Evolutionary conservation across 164 flowering plant genomes (phyloP).

Genomic region (Vitis cinerea): DNA sequence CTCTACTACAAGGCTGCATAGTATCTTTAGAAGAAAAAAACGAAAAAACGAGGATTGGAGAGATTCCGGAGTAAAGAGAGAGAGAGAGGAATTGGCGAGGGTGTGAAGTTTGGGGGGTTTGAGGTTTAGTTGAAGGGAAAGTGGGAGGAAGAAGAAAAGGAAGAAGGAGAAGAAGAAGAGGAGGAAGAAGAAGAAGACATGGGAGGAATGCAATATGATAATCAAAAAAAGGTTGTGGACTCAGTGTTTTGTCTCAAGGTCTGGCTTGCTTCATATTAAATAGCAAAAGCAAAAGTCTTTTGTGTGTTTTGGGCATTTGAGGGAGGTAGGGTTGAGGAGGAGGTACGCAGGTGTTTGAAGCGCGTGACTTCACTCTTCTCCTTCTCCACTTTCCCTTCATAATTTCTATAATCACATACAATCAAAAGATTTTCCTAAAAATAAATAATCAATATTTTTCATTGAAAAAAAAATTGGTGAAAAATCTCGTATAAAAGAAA

Average conservation of each 20-base stretch:
- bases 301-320: background rate
- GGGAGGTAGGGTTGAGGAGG: too few species aligned
- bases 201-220: too few species aligned
- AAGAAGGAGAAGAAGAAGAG: background rate
- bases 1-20: conserved; percentile 32
- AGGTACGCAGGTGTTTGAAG: too few species aligned
- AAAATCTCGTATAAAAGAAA: too few species aligned
- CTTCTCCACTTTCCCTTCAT: background rate
- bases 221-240: too few species aligned
- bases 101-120: background rate
- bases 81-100: background rate
- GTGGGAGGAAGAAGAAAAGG: background rate
- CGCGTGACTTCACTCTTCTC: too few species aligned
- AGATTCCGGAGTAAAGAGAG: background rate
- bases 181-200: too few species aligned
- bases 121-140: background rate
- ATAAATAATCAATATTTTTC: too few species aligned
- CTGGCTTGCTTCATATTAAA: background rate
- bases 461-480: too few species aligned
- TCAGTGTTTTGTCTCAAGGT: background rate
- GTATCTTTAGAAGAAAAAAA: background rate
- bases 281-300: conserved; percentile 9
- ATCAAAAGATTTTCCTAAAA: too few species aligned
- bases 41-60: background rate
- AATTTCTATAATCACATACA: too few species aligned